These are phyloP conservation scores for Pythium angustatum DNA, from an alignment of 352 stramenopile genomes.

Conservation along the genomic window DNA sequence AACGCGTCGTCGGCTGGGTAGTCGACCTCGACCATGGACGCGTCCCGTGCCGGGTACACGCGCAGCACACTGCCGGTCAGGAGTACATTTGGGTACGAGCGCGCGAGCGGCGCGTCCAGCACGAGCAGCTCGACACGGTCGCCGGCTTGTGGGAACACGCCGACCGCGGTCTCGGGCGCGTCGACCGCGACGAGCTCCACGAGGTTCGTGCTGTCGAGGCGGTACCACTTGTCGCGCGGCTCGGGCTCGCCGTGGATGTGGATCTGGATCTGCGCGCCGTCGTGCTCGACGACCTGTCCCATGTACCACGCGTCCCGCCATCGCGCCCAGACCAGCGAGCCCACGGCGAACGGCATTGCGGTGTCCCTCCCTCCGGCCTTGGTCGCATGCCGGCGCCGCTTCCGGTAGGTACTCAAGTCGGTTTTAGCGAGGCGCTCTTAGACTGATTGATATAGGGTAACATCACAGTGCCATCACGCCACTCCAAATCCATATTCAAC, in stretches of 20 bases:
- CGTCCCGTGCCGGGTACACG: slow-evolving; percentile 45
- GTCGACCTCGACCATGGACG: slow-evolving; percentile 46
- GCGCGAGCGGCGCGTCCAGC: slow-evolving; percentile 31
- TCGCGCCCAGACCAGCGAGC: slow-evolving; percentile 40
- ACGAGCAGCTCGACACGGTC: slow-evolving; percentile 46
- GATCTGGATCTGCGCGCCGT: slow-evolving; percentile 8
- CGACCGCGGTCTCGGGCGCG: slow-evolving; percentile 35
- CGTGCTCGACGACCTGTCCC: slow-evolving; percentile 32
- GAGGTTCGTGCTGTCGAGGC: slow-evolving; percentile 26
- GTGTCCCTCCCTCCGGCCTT: no score
- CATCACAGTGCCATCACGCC: no score
- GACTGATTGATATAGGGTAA: no score
- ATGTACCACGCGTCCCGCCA: slow-evolving; percentile 55
- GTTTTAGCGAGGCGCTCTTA: slow-evolving; percentile 12
- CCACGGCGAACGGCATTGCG: slow-evolving; percentile 15
- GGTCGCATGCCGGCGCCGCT: background rate
- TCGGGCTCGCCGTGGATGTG: slow-evolving; percentile 52
- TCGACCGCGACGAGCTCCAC: slow-evolving; percentile 33
- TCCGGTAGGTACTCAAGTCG: slow-evolving; percentile 1
- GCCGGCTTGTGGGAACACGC: slow-evolving; percentile 35
- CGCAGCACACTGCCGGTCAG: slow-evolving; percentile 39
- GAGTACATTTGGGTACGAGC: slow-evolving; percentile 21
- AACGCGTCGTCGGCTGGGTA: slow-evolving; percentile 35
- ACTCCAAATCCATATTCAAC: background rate
- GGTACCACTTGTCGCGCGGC: slow-evolving; percentile 52